A percentile compares a stretch with the other conserved stretches of the same genome.
Evolutionary conservation across 805 yeast species (phyloP).

Genomic region (Kazachstania bromeliacearum): DNA sequence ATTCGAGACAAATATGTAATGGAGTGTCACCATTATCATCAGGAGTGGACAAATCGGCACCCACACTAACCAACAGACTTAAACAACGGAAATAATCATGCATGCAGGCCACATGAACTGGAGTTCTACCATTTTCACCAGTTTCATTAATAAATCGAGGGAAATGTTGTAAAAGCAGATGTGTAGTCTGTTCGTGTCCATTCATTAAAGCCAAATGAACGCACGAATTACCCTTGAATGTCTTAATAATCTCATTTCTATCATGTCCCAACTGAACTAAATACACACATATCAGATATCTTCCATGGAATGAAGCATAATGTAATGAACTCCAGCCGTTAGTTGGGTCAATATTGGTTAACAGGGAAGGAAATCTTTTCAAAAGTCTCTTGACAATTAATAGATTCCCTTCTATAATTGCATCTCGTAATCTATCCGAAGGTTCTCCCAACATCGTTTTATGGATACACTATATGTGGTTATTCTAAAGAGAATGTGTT

Average conservation of each 20-base stretch:
- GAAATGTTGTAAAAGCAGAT: conserved; percentile 58
- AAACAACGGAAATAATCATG: conserved; percentile 55
- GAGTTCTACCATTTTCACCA: conserved; percentile 44
- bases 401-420: conserved; percentile 53
- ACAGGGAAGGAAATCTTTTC: conserved; percentile 56
- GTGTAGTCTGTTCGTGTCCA: conserved; percentile 65
- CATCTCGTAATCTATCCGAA: conserved; percentile 53
- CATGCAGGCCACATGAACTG: conserved; percentile 59
- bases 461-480: no score
- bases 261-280: conserved; percentile 52
- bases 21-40: conserved; percentile 77
- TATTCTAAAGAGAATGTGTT: no score
- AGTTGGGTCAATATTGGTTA: conserved; percentile 56
- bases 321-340: conserved; percentile 82
- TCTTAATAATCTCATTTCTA: conserved; percentile 38
- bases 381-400: conserved; percentile 56
- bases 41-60: conserved; percentile 64
- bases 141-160: conserved; percentile 42
- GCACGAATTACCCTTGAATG: conserved; percentile 52
- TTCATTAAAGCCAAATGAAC: conserved; percentile 59
- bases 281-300: conserved; percentile 55
- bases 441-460: conserved; percentile 42
- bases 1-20: conserved; percentile 70
- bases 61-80: conserved; percentile 55
- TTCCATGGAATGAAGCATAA: conserved; percentile 68